A percentile compares a stretch with the other conserved stretches of the same genome.
These are phyloP conservation scores for Blyttiomyces sp. DNA, from an alignment of 371 early-diverging fungal genomes.

Conservation along the genomic window DNA sequence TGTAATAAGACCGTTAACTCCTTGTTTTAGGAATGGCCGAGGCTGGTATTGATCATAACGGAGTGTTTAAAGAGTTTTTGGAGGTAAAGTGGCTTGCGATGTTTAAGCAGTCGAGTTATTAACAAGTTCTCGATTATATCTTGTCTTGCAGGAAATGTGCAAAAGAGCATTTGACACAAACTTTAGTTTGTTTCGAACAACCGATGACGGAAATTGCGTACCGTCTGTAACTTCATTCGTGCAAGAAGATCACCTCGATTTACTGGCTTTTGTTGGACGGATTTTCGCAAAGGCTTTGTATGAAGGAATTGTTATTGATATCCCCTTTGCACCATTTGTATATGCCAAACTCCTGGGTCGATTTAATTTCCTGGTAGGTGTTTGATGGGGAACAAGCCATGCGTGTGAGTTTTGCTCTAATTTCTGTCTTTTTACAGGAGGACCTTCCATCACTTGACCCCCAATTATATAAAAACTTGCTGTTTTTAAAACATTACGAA, in stretches of 20 bases:
- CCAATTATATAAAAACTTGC: constrained; percentile 35
- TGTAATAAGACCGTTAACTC: background rate
- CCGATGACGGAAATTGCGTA: constrained; percentile 60
- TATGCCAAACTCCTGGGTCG: constrained; percentile 81
- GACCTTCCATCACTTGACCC: constrained; percentile 39
- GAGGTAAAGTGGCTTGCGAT: too few species aligned
- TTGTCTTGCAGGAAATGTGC: constrained; percentile 46
- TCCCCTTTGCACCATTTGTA: constrained; percentile 89
- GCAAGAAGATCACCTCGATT: constrained; percentile 57
- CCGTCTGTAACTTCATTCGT: constrained; percentile 10
- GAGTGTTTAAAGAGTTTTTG: constrained; percentile 90
- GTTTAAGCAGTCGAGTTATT: too few species aligned
- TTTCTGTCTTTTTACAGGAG: constrained; percentile 16
- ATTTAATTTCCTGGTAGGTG: constrained; percentile 21
- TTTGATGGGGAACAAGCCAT: too few species aligned
- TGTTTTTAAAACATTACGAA: constrained; percentile 41
- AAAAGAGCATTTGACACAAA: constrained; percentile 79
- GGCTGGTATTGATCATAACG: constrained; percentile 86
- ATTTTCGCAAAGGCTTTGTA: constrained; percentile 93
- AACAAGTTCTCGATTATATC: background rate
- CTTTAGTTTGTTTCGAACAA: constrained; percentile 73
- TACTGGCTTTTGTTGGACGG: constrained; percentile 83
- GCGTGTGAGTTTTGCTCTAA: constrained; percentile 4
- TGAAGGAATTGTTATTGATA: constrained; percentile 90
- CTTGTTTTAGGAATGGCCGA: constrained; percentile 66